A percentile compares a stretch with the other conserved stretches of the same genome.
phyloP scores from a whole-genome alignment of 148 eudicot species.

The Camellia sinensis region DNA sequence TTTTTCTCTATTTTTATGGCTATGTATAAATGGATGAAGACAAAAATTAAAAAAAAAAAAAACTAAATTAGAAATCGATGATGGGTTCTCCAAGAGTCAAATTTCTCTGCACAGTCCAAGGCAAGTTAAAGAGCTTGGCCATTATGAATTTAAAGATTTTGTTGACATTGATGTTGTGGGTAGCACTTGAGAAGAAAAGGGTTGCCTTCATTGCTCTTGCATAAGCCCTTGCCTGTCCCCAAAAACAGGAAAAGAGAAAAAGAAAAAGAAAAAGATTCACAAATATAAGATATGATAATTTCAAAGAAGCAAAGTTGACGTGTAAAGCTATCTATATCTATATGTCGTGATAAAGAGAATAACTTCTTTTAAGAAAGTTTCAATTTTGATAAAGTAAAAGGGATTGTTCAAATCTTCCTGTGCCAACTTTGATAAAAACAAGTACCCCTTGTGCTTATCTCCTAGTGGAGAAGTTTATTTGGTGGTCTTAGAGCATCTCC shows the following conservation, averaged over 20 bases:
- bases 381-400: background rate
- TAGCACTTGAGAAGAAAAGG: background rate
- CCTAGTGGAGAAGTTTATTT: background rate
- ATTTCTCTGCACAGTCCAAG: constrained; percentile 42
- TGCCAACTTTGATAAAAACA: background rate
- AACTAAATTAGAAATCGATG: constrained; percentile 24
- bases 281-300: too few relatives aligned
- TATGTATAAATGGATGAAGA: background rate
- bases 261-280: too few relatives aligned
- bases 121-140: constrained; percentile 52
- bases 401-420: background rate
- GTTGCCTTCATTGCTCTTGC: constrained; percentile 55
- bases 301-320: background rate
- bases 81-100: constrained; percentile 48
- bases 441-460: background rate
- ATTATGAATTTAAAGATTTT: constrained; percentile 51
- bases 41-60: background rate
- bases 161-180: constrained; percentile 27
- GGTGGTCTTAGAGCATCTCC: too few relatives aligned
- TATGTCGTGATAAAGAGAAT: too few relatives aligned
- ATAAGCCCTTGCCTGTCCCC: constrained; percentile 25
- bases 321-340: background rate
- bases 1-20: too few relatives aligned
- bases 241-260: too few relatives aligned
- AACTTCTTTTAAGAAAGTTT: background rate